These are phyloP conservation scores for Lomentospora prolificans DNA, from an alignment of 2,329 filamentous ascomycete genomes.

Conservation along the genomic window DNA sequence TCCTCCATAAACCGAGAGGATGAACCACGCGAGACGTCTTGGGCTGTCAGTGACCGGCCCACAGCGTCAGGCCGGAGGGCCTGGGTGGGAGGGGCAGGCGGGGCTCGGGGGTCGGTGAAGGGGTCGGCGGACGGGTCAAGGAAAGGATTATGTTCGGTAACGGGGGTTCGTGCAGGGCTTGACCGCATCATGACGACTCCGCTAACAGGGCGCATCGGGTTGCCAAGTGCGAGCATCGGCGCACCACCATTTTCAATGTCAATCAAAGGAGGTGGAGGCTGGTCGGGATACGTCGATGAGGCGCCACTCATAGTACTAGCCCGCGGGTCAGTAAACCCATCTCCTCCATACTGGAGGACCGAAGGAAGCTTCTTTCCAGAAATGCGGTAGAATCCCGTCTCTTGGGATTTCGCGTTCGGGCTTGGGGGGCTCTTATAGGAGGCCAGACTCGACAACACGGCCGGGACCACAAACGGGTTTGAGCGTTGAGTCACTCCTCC, in stretches of 20 bases:
- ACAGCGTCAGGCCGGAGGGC: conserved; percentile 24
- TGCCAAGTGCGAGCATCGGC: conserved; percentile 39
- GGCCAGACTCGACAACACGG: conserved; percentile 36
- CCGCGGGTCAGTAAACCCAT: conserved; percentile 48
- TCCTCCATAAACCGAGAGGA: conserved; percentile 31
- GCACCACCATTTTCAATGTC: conserved; percentile 26
- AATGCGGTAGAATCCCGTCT: conserved; percentile 54
- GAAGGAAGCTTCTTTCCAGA: conserved; percentile 56
- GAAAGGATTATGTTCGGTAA: conserved; percentile 45
- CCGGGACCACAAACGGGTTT: conserved; percentile 31
- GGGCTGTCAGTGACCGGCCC: conserved; percentile 25
- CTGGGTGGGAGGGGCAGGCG: conserved; percentile 11
- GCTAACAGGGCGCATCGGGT: conserved; percentile 50
- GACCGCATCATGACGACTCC: conserved; percentile 51
- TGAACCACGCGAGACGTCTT: conserved; percentile 22
- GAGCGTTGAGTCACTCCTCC: conserved; percentile 37
- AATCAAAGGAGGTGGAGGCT: background rate
- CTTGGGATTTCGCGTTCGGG: conserved; percentile 26
- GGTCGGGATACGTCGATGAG: conserved; percentile 12
- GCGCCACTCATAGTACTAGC: conserved; percentile 30
- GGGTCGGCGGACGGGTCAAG: conserved; percentile 19
- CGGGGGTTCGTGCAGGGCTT: conserved; percentile 55
- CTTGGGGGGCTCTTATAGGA: conserved; percentile 24
- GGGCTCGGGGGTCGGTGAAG: conserved; percentile 17
- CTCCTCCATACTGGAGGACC: conserved; percentile 51